Conservation (phyloP, 176 grass and related monocot species). For the Raddia distichophylla region DNA sequence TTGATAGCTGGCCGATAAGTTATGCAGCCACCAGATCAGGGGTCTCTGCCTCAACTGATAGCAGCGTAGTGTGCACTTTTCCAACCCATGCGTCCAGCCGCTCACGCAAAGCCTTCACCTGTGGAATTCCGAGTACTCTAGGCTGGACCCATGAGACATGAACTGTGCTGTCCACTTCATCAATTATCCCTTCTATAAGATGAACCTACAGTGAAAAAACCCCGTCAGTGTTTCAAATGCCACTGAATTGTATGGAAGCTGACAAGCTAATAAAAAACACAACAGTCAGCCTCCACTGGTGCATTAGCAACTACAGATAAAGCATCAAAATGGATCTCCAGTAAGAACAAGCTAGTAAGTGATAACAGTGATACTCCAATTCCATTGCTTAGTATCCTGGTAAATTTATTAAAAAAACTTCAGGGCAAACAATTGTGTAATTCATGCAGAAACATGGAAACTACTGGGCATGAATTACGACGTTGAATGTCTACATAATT, state of each 20-base stretch:
- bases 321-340: not conserved
- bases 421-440: not conserved
- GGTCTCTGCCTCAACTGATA: slow-evolving; percentile 87
- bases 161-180: slow-evolving; percentile 87
- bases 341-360: not conserved
- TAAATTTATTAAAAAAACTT: not conserved
- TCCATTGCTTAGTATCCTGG: not conserved
- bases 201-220: slow-evolving; percentile 64
- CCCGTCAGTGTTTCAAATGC: not conserved
- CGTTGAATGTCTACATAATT: not conserved
- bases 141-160: slow-evolving; percentile 88
- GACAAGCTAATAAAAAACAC: not conserved
- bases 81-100: slow-evolving; percentile 80
- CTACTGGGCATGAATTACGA: not conserved
- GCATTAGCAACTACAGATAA: slow-evolving; percentile 24
- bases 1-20: not conserved
- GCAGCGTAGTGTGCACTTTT: slow-evolving; percentile 77
- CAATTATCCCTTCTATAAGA: slow-evolving; percentile 96
- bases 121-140: slow-evolving; percentile 80
- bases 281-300: not conserved
- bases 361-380: not conserved
- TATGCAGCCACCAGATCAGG: slow-evolving; percentile 82
- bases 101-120: slow-evolving; percentile 76
- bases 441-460: not conserved
- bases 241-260: not conserved